Conservation (phyloP, 2,329 filamentous ascomycete genomes). For the Bipolaris zeicola region DNA sequence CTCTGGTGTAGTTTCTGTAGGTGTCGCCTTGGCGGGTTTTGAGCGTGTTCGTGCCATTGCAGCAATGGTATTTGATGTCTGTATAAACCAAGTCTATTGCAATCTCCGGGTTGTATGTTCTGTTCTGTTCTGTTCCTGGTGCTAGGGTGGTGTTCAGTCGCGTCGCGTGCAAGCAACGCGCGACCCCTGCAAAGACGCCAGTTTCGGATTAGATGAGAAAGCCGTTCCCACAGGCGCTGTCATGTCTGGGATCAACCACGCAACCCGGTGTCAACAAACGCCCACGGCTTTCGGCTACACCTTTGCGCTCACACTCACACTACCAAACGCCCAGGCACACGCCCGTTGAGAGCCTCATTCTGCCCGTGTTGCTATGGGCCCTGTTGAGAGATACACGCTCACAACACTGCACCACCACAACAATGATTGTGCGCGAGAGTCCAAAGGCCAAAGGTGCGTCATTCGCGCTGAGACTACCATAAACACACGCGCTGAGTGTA, state of each 20-base stretch:
- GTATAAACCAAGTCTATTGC: neutral
- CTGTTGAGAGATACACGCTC: conserved; percentile 16
- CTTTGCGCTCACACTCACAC: neutral
- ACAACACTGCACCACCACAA: conserved; percentile 27
- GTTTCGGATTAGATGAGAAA: conserved; percentile 35
- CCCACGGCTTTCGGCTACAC: conserved; percentile 9
- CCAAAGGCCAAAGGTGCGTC: conserved; percentile 50
- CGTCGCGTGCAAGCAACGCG: conserved; percentile 29
- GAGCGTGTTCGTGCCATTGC: conserved; percentile 46
- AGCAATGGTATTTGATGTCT: neutral
- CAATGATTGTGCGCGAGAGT: conserved; percentile 56
- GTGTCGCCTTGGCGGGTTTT: conserved; percentile 28
- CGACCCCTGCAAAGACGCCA: conserved; percentile 28
- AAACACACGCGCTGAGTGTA: conserved; percentile 20
- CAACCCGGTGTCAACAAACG: conserved; percentile 25
- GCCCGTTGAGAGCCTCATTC: neutral
- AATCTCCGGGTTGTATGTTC: neutral
- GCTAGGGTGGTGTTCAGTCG: neutral
- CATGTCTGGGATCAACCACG: conserved; percentile 27
- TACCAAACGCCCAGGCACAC: neutral
- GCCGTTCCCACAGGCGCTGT: neutral
- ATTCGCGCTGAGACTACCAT: neutral
- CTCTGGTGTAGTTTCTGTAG: conserved; percentile 32
- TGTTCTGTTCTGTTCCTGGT: neutral
- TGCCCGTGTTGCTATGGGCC: conserved; percentile 39